Evolutionary conservation across 2,329 filamentous ascomycete genomes (phyloP).

Genomic region (Stemphylium lycopersici): DNA sequence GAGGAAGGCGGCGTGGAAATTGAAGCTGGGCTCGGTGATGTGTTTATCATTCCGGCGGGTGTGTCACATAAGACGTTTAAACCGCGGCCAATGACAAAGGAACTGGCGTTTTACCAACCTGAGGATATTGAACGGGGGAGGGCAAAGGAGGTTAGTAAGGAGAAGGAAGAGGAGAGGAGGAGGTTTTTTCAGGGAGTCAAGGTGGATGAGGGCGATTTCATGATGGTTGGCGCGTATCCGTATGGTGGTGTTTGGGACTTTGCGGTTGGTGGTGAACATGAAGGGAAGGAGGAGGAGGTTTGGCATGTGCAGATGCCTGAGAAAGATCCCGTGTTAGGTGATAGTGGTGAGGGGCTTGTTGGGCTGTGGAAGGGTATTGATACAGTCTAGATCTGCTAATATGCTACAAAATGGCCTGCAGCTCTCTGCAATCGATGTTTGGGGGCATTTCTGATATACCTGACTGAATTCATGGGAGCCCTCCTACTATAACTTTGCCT

Average conservation of each 20-base stretch:
- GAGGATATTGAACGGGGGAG: conserved; percentile 40
- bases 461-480: too few relatives aligned
- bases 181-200: conserved; percentile 46
- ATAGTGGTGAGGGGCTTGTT: conserved; percentile 44
- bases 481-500: too few relatives aligned
- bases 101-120: conserved; percentile 54
- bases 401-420: too few relatives aligned
- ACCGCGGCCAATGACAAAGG: conserved; percentile 44
- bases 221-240: conserved; percentile 66
- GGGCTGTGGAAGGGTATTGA: conserved; percentile 42
- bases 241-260: conserved; percentile 59
- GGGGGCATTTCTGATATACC: too few relatives aligned
- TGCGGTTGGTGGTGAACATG: conserved; percentile 53
- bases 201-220: conserved; percentile 52
- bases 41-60: conserved; percentile 65
- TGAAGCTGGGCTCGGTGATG: conserved; percentile 59
- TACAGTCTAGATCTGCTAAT: too few relatives aligned
- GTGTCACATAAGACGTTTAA: conserved; percentile 62
- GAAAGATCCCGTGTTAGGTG: conserved; percentile 57
- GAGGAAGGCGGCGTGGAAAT: conserved; percentile 60
- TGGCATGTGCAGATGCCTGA: conserved; percentile 56
- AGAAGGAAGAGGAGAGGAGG: conserved; percentile 43
- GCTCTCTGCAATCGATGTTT: too few relatives aligned
- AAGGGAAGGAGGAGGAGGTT: conserved; percentile 49
- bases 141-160: conserved; percentile 9